Base-by-base conservation (phyloP, 495 filamentous ascomycete genomes). In the Darksidea phi region DNA sequence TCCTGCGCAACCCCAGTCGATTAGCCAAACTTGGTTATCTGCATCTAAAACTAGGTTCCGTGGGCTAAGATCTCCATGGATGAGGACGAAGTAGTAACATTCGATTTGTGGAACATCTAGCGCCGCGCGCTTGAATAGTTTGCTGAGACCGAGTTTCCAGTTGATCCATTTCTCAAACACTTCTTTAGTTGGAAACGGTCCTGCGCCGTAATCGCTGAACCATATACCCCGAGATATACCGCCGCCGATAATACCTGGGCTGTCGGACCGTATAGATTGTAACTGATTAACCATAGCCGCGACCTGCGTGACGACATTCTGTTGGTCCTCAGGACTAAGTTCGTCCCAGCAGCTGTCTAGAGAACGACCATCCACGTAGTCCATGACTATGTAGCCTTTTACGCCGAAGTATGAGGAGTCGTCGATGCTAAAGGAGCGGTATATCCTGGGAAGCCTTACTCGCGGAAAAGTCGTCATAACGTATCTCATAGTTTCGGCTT, bases 271-370 rank as follows among this genome's bases (percentile, higher is more conserved):
- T 38, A 45, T 43, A 28, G 53, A 45, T 45, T 56, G 36, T 56
- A 56, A 23, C 36, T 56, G 34, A 23, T 45, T 41, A 6, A 56
- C 53, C 53, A 56, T 45, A 15, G 36, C 53, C 24, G 53, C 53
- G 53, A 56, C 36, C 36, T 56, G 53, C 7, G 36, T 41, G 53
- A 25, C 53, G 36, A 56, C 8, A 12, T 56, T n/a, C 36, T 56
- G 25, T 56, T 56, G 53, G 34, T 20, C 32, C 36, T 56, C 36
- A 1, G 32, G 53, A 42, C 17, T 45, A 45, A 56, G 36, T 21
- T 56, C 36, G 37, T 56, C 53, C 53, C 36, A 56, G 37, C 53
- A 56, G 53, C 53, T 46, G 53, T 46, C 53, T 42, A 56, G 53
- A 43, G 13, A 56, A 43, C 34, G 53, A 23, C 53, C 37, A 23